These are phyloP conservation scores for Leccinum uliginosum DNA, from an alignment of 768 basidiomycete species.

Conservation along the genomic window DNA sequence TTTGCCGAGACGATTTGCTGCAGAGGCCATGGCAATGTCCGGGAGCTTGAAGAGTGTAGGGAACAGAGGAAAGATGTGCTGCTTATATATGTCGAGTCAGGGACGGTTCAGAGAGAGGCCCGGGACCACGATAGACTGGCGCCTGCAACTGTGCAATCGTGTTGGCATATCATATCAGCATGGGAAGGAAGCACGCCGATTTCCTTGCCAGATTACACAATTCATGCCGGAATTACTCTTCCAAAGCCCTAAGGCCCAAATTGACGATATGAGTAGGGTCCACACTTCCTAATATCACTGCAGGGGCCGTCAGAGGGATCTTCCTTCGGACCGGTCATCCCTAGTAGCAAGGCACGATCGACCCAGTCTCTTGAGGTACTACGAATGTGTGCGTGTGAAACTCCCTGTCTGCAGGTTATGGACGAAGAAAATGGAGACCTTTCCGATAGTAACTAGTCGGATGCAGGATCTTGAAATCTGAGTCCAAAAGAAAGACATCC, in stretches of 20 bases:
- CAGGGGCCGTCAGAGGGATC: too few relatives aligned
- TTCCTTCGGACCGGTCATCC: too few relatives aligned
- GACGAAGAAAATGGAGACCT: conserved; percentile 66
- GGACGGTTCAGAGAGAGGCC: too few relatives aligned
- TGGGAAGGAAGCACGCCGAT: conserved; percentile 24
- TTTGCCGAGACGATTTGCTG: conserved; percentile 50
- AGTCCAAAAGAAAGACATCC: conserved; percentile 92
- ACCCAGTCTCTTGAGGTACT: conserved; percentile 21
- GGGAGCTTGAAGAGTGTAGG: neutral
- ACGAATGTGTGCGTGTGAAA: conserved; percentile 21
- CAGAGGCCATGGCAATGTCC: conserved; percentile 30
- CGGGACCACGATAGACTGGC: neutral
- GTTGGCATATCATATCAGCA: neutral
- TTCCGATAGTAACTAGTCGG: conserved; percentile 87
- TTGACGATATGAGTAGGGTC: too few relatives aligned
- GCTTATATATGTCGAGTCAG: neutral
- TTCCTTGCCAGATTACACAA: too few relatives aligned
- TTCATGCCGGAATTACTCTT: too few relatives aligned
- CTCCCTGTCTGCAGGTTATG: conserved; percentile 28
- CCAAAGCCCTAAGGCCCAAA: too few relatives aligned
- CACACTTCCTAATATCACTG: too few relatives aligned
- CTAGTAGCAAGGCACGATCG: conserved; percentile 30
- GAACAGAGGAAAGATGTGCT: neutral
- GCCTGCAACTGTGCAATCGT: neutral
- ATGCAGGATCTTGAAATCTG: conserved; percentile 85